Evolutionary conservation across 2,329 filamentous ascomycete species (phyloP).

Genomic region (Sarocladium strictum): DNA sequence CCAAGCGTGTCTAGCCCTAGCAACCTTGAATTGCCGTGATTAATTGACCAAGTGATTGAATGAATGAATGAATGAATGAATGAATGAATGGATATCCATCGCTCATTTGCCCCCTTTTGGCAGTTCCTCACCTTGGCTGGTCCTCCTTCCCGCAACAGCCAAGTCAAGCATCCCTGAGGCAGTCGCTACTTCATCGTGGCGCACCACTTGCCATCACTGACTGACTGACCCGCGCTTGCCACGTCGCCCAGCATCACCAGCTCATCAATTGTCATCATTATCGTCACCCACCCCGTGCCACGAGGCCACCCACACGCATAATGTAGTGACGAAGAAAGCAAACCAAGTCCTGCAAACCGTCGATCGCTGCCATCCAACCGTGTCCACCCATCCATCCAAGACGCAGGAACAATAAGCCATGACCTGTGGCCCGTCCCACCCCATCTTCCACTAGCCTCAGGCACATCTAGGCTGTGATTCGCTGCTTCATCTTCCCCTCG

Average conservation of each 20-base stretch:
- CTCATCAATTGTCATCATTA: neutral
- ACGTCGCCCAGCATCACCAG: neutral
- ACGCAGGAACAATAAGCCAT: slow-evolving; percentile 6
- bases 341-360: neutral
- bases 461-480: slow-evolving; percentile 1
- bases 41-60: neutral
- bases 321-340: neutral
- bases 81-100: neutral
- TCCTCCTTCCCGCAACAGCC: too few species aligned
- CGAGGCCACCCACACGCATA: neutral
- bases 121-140: neutral
- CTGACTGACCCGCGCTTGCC: too few species aligned
- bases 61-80: neutral
- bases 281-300: neutral
- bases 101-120: neutral
- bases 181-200: too few species aligned
- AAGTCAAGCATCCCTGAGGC: too few species aligned
- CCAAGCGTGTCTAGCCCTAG: too few species aligned
- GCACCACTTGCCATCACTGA: too few species aligned
- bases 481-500: neutral
- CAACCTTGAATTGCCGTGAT: too few species aligned
- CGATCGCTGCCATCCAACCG: neutral
- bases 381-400: neutral
- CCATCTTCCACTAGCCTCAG: neutral
- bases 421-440: neutral